Base-by-base conservation (phyloP, 306 rosid species). In the Sesbania bispinosa region DNA sequence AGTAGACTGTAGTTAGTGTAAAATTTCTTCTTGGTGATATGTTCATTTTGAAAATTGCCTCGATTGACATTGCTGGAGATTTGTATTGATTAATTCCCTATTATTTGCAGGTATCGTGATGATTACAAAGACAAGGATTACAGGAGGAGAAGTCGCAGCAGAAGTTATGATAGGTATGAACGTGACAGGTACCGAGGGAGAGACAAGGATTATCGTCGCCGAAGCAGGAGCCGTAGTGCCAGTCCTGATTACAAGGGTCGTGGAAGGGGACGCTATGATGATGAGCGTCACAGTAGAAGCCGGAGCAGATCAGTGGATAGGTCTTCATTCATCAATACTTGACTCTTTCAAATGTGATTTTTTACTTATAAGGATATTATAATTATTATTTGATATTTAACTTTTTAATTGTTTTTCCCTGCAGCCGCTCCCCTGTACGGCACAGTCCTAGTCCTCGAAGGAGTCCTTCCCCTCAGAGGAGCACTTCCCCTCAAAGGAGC, bases 161-260 rank as follows among this genome's bases (percentile, higher is more conserved):
- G 92, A 79, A 89, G 96, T 73, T 66, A 65, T 64, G 98, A 89
- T 24, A 86, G 84, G 81, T 64, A 81, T 59, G 88, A 86, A 36
- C 90, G 83, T 48, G 90, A 88, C 71, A 80, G 87, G 79, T 62
- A 81, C 72, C 85, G 85, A 2, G 83, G 96, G 61, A 81, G 80
- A 78, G 95, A 92, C 36, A 86, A 63, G 60, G 90, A 84, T 57
- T 61, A 62, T 78, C 81, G 71, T 23, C 84, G 75, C 50, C 79
- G 89, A 51, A 89, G 95, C 83, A 81, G 88, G 82, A 92, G 96
- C 86, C 80, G 69, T 4, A 92, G 95, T 82, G 79, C 74, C 27
- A 88, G 92, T 75, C 94, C 89, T 67, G 95, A 79, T 80, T 80
- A 86, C 74, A 89, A 73, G 74, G 76, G 81, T 43, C 85, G 89